Conservation (phyloP, 2,329 filamentous ascomycete species). For the Erysiphe pisi region DNA sequence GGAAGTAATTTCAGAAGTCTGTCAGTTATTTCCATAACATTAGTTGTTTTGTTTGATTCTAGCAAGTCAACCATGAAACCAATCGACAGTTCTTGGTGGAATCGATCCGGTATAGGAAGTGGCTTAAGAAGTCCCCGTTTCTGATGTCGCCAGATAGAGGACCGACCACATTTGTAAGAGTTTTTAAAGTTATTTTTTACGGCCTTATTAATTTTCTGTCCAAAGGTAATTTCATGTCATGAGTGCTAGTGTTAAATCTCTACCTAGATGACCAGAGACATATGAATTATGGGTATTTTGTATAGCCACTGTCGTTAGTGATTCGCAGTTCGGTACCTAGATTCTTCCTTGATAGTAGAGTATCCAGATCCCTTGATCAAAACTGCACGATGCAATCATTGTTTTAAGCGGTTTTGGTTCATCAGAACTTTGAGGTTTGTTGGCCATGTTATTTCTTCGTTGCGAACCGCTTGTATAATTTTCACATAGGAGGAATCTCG, state of each 20-base stretch:
- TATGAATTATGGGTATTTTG: neutral
- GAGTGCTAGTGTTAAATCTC: neutral
- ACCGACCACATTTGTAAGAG: neutral
- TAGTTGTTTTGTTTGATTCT: neutral
- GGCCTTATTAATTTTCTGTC: conserved; percentile 16
- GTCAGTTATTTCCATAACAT: neutral
- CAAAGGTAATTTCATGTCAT: neutral
- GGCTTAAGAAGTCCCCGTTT: conserved; percentile 16
- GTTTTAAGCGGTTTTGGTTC: neutral
- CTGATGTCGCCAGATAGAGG: conserved; percentile 21
- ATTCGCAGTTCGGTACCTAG: neutral
- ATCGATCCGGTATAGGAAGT: no score
- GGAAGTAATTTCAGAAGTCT: neutral
- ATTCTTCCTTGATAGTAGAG: conserved; percentile 21
- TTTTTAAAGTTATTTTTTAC: conserved; percentile 2
- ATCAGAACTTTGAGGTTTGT: neutral
- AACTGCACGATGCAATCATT: neutral
- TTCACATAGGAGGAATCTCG: neutral
- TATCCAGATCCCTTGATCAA: neutral
- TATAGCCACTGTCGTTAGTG: neutral
- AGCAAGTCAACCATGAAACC: conserved; percentile 18
- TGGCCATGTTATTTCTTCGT: conserved; percentile 1
- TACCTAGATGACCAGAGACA: conserved; percentile 17
- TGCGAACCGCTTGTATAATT: neutral
- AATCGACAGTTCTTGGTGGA: conserved; percentile 19